Conservation (phyloP, 2,329 filamentous ascomycete genomes). For the Botryotinia calthae region DNA sequence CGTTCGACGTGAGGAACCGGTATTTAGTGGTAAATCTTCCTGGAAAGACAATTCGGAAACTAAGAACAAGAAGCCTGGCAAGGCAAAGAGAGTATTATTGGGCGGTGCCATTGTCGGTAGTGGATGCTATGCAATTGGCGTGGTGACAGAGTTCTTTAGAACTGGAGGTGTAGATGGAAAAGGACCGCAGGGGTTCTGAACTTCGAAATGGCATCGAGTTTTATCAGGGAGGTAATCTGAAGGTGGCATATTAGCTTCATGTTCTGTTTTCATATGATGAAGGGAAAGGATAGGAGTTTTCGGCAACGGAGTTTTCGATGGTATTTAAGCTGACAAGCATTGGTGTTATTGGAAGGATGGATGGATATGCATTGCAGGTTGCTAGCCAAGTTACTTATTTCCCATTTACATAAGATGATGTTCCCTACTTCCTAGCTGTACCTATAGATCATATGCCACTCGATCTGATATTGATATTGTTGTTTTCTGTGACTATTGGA, state of each 20-base stretch:
- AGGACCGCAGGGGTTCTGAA: slow-evolving; percentile 37
- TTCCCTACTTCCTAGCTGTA: slow-evolving; percentile 4
- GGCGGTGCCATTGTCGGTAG: slow-evolving; percentile 56
- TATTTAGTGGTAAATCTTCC: slow-evolving; percentile 45
- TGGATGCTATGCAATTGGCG: slow-evolving; percentile 56
- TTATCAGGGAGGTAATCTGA: neutral
- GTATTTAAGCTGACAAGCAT: slow-evolving; percentile 15
- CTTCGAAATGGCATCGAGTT: neutral
- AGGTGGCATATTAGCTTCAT: neutral
- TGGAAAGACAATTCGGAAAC: slow-evolving; percentile 32
- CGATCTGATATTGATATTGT: neutral
- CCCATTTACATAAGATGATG: neutral
- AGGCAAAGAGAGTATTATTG: slow-evolving; percentile 49
- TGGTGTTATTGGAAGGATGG: slow-evolving; percentile 10
- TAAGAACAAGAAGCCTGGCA: slow-evolving; percentile 41
- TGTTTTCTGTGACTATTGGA: neutral
- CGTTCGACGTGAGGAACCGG: slow-evolving; percentile 47
- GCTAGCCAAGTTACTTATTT: neutral
- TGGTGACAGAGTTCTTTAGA: slow-evolving; percentile 56
- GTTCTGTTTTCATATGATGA: neutral
- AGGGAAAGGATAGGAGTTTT: slow-evolving; percentile 11
- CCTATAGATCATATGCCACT: slow-evolving; percentile 13
- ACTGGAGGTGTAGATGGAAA: slow-evolving; percentile 47
- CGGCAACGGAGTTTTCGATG: neutral
- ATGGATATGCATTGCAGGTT: slow-evolving; percentile 10